Percentiles rank a stretch among this genome's conserved stretches.
Evolutionary conservation across 345 rosid species (phyloP).

Genomic region (Citrus medica): DNA sequence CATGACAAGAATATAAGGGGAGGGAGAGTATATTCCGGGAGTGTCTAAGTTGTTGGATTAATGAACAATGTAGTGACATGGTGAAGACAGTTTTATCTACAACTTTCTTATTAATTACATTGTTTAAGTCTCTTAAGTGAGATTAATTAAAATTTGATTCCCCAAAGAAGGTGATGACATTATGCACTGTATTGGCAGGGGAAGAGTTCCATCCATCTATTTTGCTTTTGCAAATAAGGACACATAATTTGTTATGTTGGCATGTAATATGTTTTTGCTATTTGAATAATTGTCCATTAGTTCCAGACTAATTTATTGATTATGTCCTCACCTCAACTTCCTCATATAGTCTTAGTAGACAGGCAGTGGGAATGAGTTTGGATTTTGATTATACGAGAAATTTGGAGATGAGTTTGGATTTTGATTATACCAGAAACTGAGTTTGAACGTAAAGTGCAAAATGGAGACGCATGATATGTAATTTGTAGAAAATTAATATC

Average conservation of each 20-base stretch:
- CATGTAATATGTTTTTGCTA: neutral
- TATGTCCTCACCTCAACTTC: neutral
- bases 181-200: neutral
- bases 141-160: neutral
- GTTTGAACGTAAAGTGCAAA: neutral
- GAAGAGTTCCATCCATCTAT: neutral
- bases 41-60: neutral
- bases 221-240: neutral
- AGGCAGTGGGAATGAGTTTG: neutral
- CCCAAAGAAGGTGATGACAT: neutral
- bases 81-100: neutral
- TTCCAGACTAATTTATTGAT: neutral
- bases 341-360: neutral
- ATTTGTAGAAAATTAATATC: neutral
- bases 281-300: neutral
- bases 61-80: neutral
- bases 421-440: neutral
- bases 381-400: neutral
- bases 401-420: neutral
- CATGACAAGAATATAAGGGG: neutral
- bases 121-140: neutral
- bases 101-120: neutral
- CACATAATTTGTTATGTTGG: neutral
- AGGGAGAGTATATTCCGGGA: neutral
- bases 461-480: neutral